These are phyloP conservation scores for Aristolochia contorta DNA, from an alignment of 164 flowering plant species.

Conservation along the genomic window DNA sequence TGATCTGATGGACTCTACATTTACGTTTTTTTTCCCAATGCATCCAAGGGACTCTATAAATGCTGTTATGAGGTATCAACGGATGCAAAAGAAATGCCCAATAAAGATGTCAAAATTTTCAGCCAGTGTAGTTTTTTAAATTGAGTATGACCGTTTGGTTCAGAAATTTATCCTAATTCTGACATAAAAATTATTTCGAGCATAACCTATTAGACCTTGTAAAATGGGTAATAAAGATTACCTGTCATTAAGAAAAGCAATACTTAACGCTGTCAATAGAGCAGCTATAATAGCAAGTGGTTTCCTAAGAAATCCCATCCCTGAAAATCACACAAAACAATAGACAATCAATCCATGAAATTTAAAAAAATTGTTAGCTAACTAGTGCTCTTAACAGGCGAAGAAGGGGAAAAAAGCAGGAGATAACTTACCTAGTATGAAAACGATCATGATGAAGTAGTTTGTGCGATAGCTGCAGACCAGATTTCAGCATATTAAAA, in stretches of 20 bases:
- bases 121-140: too few species aligned
- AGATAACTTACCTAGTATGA: constrained; percentile 57
- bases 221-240: constrained; percentile 10
- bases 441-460: constrained; percentile 67
- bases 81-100: too few species aligned
- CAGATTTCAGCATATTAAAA: background rate
- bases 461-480: constrained; percentile 79
- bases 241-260: constrained; percentile 93
- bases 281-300: constrained; percentile 88
- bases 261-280: constrained; percentile 56
- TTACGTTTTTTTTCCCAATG: too few species aligned
- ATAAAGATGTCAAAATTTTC: too few species aligned
- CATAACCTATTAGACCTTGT: too few species aligned
- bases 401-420: background rate
- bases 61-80: too few species aligned
- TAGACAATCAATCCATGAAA: background rate
- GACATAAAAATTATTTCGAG: too few species aligned
- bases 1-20: too few species aligned
- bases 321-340: constrained; percentile 19
- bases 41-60: too few species aligned
- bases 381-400: background rate
- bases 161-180: too few species aligned
- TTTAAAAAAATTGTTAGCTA: background rate
- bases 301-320: constrained; percentile 75
- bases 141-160: too few species aligned